Percentiles rank a stretch among this genome's conserved stretches.
Evolutionary conservation across 2,329 filamentous ascomycete species (phyloP).

Genomic region (Colletotrichum phormii): DNA sequence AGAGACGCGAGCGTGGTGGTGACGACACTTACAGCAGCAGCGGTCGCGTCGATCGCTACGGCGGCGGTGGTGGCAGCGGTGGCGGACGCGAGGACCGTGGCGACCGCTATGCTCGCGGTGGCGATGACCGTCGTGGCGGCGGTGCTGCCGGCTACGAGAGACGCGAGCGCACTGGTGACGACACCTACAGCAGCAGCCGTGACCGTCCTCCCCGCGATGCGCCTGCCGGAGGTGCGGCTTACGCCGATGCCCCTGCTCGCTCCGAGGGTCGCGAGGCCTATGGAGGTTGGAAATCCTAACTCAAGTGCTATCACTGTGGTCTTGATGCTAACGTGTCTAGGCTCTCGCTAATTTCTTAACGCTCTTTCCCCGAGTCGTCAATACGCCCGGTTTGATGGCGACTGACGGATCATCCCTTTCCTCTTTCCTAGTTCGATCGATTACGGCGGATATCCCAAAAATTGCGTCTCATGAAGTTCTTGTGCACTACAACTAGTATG

Average conservation of each 20-base stretch:
- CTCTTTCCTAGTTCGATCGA: constrained; percentile 31
- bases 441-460: constrained; percentile 38
- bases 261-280: constrained; percentile 58
- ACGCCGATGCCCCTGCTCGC: constrained; percentile 55
- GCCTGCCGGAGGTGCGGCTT: constrained; percentile 50
- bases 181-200: constrained; percentile 47
- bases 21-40: constrained; percentile 54
- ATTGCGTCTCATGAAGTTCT: constrained; percentile 37
- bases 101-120: constrained; percentile 54
- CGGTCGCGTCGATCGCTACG: constrained; percentile 56
- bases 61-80: constrained; percentile 52
- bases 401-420: constrained; percentile 15
- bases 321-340: constrained; percentile 30
- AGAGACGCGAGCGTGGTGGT: constrained; percentile 68
- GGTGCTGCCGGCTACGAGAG: constrained; percentile 60
- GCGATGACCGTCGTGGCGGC: constrained; percentile 55
- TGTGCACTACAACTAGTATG: constrained; percentile 37
- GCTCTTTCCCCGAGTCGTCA: neutral
- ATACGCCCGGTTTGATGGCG: constrained; percentile 8
- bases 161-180: constrained; percentile 56
- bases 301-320: neutral
- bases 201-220: constrained; percentile 54
- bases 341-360: constrained; percentile 43
- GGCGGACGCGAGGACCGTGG: constrained; percentile 57
- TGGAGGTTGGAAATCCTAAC: constrained; percentile 50